Evolutionary conservation across 768 basidiomycete species (phyloP), one percentile per base, ranked within the genome.

Genomic region (Suillus cothurnatus): DNA sequence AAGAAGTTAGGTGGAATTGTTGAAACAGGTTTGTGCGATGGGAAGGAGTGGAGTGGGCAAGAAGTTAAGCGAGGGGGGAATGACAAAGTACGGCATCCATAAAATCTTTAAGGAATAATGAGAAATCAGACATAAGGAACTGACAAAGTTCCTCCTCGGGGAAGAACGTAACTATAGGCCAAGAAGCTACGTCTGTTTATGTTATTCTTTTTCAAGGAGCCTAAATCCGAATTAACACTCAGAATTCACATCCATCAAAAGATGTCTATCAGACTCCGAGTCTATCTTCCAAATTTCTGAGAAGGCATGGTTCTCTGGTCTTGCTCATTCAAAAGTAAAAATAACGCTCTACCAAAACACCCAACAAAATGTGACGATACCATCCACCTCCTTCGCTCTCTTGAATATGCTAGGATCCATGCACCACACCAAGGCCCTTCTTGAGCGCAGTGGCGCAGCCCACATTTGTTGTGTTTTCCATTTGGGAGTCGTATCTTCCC

Each of bases 171-270:
- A 32, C 31, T 32, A 32, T 32, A 32, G 31, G 31, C 31, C 36
- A 36, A 23, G 12, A 36, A 36, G 34, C 34, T 36, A 36, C 34
- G 32, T 11, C 45, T 45, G n/a, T 45, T 32, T 34, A n/a, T n/a
- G n/a, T n/a, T n/a, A 12, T 34, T 43, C 19, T 23, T n/a, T n/a
- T 15, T n/a, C 36, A 36, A 36, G 15, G 2, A 59, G 38, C 38
- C 39, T 19, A 59, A 21, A 23, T 59, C 11, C 3, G 19, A 66
- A 39, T 73, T 76, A 52, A 2, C 8, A 34, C 34, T 76, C 70
- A 26, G 61, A 67, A 31, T 73, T 64, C 7, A 71, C 70, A 41
- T 74, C 70, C 4, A 38, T 55, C 50, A 77, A 68, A 57, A 43
- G 38, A 38, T 41, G 17, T 21, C 62, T 50, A 34, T 34, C 32